Evolutionary conservation across 805 yeast species (phyloP).

Genomic region (Spathaspora arborariae): DNA sequence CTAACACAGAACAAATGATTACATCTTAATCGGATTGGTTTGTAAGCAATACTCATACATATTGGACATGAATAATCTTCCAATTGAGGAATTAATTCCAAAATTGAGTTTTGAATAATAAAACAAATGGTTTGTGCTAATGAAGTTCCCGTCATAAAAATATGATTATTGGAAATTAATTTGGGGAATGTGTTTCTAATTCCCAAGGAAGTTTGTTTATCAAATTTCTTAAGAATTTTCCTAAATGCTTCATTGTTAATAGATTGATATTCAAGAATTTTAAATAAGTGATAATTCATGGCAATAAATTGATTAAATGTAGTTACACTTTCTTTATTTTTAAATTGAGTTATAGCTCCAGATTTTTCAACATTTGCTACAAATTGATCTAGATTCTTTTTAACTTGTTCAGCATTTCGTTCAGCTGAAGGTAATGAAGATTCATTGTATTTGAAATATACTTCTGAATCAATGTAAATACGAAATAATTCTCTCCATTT

Average conservation of each 20-base stretch:
- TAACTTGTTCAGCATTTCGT: constrained; percentile 43
- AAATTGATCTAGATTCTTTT: constrained; percentile 41
- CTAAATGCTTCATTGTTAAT: constrained; percentile 61
- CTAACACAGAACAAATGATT: constrained; percentile 70
- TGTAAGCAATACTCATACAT: constrained; percentile 65
- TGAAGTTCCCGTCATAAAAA: constrained; percentile 43
- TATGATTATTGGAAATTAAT: constrained; percentile 37
- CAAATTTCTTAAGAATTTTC: constrained; percentile 72
- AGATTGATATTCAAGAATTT: constrained; percentile 55
- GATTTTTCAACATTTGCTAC: constrained; percentile 34
- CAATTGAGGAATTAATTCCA: constrained; percentile 63
- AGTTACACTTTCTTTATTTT: constrained; percentile 38
- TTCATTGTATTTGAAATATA: constrained; percentile 55
- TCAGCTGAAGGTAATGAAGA: constrained; percentile 37
- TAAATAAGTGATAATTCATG: constrained; percentile 52
- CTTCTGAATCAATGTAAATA: constrained; percentile 61
- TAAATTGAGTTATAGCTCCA: constrained; percentile 38
- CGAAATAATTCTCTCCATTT: constrained; percentile 69
- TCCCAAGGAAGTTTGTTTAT: constrained; percentile 61
- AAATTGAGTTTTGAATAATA: constrained; percentile 50
- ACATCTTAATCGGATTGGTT: constrained; percentile 64
- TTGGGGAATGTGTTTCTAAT: constrained; percentile 46
- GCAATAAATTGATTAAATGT: constrained; percentile 50
- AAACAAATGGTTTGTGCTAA: constrained; percentile 52
- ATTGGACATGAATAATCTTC: constrained; percentile 77